Evolutionary conservation across 352 stramenopile species (phyloP), one percentile per base, ranked within the genome.

Genomic region (Albugo candida): DNA sequence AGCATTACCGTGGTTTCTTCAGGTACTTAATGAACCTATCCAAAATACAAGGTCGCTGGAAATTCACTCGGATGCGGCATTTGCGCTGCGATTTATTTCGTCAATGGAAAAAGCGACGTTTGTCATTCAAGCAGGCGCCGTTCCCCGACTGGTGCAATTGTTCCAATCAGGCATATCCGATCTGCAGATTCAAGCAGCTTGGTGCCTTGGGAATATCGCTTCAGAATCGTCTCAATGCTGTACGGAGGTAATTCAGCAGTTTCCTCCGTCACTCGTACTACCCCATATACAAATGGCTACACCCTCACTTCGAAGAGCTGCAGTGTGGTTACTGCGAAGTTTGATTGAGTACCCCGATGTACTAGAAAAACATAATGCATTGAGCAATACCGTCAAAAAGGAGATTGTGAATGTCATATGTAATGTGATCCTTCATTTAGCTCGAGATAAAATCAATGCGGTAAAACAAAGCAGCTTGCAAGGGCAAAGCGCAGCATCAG

Each of bases 121-220:
- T 14, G 70, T 92, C n/a, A 70, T 92, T 40, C 58, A 81, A 46
- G 60, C 67, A 0, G 78, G 78, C 27, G 75, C 71, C 0, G 66
- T 88, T 17, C 74, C 75, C 0, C 74, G 82, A 49, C 65, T 92
- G 36, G 75, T 87, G 39, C 65, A 85, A 52, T 60, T 92, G 17
- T 84, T 92, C 59, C 74, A 88, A 51, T 83, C 68, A 13, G 78
- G 78, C 19, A 83, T 92, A 45, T 88, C 78, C 21, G 78, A 92
- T 55, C 59, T 92, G 45, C 78, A 92, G 56, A 85, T 92, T 59
- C 78, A 92, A 47, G 75, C 75, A 1, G 75, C 78, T 17, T 92
- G 78, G 78, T 87, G 75, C 57, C 64, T 92, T 5, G 78, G 78
- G 17, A 92, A 92, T 51, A 80, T 92, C 24, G 75, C 78, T 39